Evolutionary conservation across 2,329 filamentous ascomycete species (phyloP), one percentile per base, ranked within the genome.

Genomic region (Rutstroemia sp.): DNA sequence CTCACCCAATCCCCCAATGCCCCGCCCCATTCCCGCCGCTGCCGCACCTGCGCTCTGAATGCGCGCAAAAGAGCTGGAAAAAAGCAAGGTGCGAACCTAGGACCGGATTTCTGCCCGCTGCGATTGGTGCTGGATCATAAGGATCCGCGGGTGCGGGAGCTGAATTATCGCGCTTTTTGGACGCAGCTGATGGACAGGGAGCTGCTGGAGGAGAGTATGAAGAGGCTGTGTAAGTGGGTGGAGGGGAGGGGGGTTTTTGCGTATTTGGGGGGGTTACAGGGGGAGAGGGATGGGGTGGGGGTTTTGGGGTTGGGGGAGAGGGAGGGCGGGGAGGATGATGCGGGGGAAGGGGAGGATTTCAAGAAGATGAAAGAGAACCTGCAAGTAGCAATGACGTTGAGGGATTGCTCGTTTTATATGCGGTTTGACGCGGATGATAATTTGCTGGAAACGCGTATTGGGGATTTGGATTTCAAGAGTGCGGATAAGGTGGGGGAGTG

Each of bases 391-490:
- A 92, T 92, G 88, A 92, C 89, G 3, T 70, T 94, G 62, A 77
- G 89, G 50, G 89, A 94, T 73, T 91, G 88, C 69, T 89, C 87
- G 3, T 80, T 88, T 64, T 91, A 86, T 66, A 74, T 90, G 42
- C 81, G 82, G 2, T 59, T 59, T 63, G 18, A 67, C 21, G 18
- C 5, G 42, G 42, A 45, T 6, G 10, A 71, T 45, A 63, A 61
- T 7, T 60, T 63, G 6, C 54, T 83, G 6, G 76, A 81, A 55
- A 77, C 82, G 45, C 81, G 86, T 54, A 77, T 94, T 9, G 87
- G 86, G 1, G 89, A 94, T 67, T 77, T 92, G 45, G 89, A 94
- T 71, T 79, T 87, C 65, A 94, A 94, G 73, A 85, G 85, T 56
- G 77, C 80, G 8, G 72, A 73, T 0, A 92, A 92, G 69, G 75